A percentile compares a stretch with the other conserved stretches of the same genome.
Conservation (phyloP, 441 rosid species). For the Aquilaria agallochum region DNA sequence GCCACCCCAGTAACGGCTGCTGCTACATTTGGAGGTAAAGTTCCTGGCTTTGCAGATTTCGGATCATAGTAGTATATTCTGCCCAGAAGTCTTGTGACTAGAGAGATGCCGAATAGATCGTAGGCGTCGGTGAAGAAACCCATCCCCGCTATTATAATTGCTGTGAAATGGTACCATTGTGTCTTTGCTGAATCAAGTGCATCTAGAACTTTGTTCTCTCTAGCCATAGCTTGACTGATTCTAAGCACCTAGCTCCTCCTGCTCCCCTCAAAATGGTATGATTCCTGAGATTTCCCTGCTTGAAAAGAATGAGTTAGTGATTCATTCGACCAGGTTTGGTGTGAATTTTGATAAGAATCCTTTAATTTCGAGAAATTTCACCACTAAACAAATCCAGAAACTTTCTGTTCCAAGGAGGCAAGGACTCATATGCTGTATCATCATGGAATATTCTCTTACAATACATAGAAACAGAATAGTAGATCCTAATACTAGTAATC, state of each 20-base stretch:
- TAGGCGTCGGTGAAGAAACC: conserved; percentile 14
- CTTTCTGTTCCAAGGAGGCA: background rate
- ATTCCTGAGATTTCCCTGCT: conserved; percentile 2
- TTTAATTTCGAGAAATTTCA: background rate
- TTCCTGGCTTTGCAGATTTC: conserved; percentile 1
- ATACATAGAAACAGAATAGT: background rate
- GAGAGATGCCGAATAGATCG: conserved; percentile 11
- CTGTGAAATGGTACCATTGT: conserved; percentile 12
- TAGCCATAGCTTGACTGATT: background rate
- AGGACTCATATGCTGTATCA: background rate
- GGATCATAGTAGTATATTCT: conserved; percentile 4
- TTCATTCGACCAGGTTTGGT: too few species aligned
- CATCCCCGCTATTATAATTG: conserved; percentile 14
- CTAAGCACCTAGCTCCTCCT: background rate
- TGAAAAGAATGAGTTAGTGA: background rate
- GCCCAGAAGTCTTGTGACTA: conserved; percentile 10
- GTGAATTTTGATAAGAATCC: too few species aligned
- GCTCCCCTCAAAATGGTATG: conserved; percentile 1
- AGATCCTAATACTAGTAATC: background rate
- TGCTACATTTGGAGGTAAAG: conserved; percentile 9
- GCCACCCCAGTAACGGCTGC: conserved; percentile 10
- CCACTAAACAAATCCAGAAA: background rate
- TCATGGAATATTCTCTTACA: background rate
- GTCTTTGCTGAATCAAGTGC: conserved; percentile 12
- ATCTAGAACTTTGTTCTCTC: conserved; percentile 1